Evolutionary conservation across 176 grass and related monocot genomes (phyloP), one percentile per base, ranked within the genome.

Genomic region (Rhipidocladum racemiflorum): DNA sequence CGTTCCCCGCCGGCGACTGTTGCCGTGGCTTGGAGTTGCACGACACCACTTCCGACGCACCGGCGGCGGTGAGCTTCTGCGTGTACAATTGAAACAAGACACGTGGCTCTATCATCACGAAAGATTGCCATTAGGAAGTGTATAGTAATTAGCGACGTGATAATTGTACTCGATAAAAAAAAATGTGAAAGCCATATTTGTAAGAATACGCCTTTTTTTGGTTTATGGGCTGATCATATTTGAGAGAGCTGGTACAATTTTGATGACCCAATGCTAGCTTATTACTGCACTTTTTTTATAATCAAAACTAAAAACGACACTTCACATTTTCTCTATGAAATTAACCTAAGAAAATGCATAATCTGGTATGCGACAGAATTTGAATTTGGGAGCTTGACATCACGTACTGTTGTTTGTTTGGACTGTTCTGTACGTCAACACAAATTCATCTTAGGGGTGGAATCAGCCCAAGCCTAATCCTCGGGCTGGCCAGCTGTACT

Each of bases 21-120:
- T 32, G 62, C 61, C 78, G 71, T 72, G 82, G 27, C 56, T 78
- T 46, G 39, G 57, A 45, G 54, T 24, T 76, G 39, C 56, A 21
- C 10, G 11, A 15, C 61, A 35, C 13, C 61, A 65, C 28, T 34
- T 78, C 60, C 15, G 15, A 24, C 13, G 25, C 25, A 29, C 12
- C 59, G 25, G 1, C 12, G 24, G 25, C 25, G 25, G 2, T 15
- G 24, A 61, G 24, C 59, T 61, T 61, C 13, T 61, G 25, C 59
- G 25, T 61, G 25, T 25, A 29, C 54, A 4, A 11, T 11, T 24
- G 8, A 56, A 23, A 56, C 53, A 51, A 20, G 49, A 51, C 1
- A 7, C 17, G 20, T 17, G 17, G 49, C 6, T 20, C 6, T 20
- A 24, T 57, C 54, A 11, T 11, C 9, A 57, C 0, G 54, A 57